A percentile compares a stretch with the other conserved stretches of the same genome.
These are phyloP conservation scores for Ustilago tritici DNA, from an alignment of 1,284 basidiomycete genomes.

Conservation along the genomic window DNA sequence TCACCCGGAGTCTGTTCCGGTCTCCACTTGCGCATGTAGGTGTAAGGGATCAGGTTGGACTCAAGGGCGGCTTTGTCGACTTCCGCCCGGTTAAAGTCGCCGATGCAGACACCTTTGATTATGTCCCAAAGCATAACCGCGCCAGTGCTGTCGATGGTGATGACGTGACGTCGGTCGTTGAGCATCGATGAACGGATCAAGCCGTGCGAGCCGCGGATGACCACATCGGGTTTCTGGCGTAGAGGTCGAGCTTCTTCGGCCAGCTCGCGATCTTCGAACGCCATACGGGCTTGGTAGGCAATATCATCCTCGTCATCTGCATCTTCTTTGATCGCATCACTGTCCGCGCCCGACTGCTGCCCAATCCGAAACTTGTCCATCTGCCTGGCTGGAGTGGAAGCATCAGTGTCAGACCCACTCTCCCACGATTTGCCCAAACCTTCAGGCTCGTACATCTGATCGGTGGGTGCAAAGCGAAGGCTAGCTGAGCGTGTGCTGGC, in stretches of 20 bases:
- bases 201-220: slow-evolving; percentile 83
- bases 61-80: slow-evolving; percentile 70
- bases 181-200: slow-evolving; percentile 84
- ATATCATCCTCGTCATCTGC: slow-evolving; percentile 31
- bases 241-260: slow-evolving; percentile 82
- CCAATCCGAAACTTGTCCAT: slow-evolving; percentile 27
- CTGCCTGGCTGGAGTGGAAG: slow-evolving; percentile 9
- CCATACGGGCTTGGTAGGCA: slow-evolving; percentile 44
- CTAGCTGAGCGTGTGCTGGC: slow-evolving; percentile 51
- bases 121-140: slow-evolving; percentile 93
- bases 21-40: slow-evolving; percentile 38
- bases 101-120: slow-evolving; percentile 81
- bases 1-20: slow-evolving; percentile 72
- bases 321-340: slow-evolving; percentile 13
- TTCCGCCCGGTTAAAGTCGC: slow-evolving; percentile 79
- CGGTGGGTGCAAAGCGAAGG: slow-evolving; percentile 51
- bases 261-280: slow-evolving; percentile 82
- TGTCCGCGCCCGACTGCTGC: not conserved
- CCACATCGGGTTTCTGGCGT: slow-evolving; percentile 76
- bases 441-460: slow-evolving; percentile 36
- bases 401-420: slow-evolving; percentile 31
- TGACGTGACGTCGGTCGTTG: slow-evolving; percentile 89
- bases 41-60: slow-evolving; percentile 33
- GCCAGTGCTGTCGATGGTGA: slow-evolving; percentile 88
- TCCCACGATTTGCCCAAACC: slow-evolving; percentile 32